These are phyloP conservation scores for Neurospora tetrasperma DNA, from an alignment of 495 filamentous ascomycete genomes.

Conservation along the genomic window DNA sequence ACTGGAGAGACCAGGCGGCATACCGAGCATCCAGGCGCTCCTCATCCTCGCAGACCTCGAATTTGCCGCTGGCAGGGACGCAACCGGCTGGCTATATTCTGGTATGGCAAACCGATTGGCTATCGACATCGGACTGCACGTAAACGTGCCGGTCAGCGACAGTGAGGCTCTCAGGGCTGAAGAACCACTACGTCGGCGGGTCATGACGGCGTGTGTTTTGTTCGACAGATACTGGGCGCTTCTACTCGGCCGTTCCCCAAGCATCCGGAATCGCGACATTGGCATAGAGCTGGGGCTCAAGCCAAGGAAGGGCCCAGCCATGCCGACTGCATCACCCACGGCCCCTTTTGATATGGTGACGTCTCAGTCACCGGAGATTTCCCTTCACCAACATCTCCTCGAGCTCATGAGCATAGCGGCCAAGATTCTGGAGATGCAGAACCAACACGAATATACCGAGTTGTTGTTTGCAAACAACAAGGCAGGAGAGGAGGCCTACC, in stretches of 20 bases:
- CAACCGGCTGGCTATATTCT: slow-evolving; percentile 43
- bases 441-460: slow-evolving; percentile 7
- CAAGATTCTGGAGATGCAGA: slow-evolving; percentile 34
- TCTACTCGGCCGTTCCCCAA: slow-evolving; percentile 40
- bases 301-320: slow-evolving; percentile 13
- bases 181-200: slow-evolving; percentile 24
- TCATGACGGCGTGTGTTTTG: slow-evolving; percentile 40
- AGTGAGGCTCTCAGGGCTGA: slow-evolving; percentile 17
- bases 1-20: slow-evolving; percentile 38
- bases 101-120: slow-evolving; percentile 39
- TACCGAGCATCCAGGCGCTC: slow-evolving; percentile 40
- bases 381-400: slow-evolving; percentile 36
- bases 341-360: not conserved
- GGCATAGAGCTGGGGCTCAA: slow-evolving; percentile 28
- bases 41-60: slow-evolving; percentile 44
- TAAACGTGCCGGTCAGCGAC: slow-evolving; percentile 34
- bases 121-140: slow-evolving; percentile 42
- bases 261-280: slow-evolving; percentile 41
- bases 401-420: slow-evolving; percentile 44
- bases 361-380: slow-evolving; percentile 23
- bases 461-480: slow-evolving; percentile 16
- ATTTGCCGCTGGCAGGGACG: slow-evolving; percentile 40
- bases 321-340: not conserved
- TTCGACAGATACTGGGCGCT: slow-evolving; percentile 44
- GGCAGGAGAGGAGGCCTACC: slow-evolving; percentile 31